Base-by-base conservation (phyloP, 495 filamentous ascomycete species). In the Penicillium cinerascens region DNA sequence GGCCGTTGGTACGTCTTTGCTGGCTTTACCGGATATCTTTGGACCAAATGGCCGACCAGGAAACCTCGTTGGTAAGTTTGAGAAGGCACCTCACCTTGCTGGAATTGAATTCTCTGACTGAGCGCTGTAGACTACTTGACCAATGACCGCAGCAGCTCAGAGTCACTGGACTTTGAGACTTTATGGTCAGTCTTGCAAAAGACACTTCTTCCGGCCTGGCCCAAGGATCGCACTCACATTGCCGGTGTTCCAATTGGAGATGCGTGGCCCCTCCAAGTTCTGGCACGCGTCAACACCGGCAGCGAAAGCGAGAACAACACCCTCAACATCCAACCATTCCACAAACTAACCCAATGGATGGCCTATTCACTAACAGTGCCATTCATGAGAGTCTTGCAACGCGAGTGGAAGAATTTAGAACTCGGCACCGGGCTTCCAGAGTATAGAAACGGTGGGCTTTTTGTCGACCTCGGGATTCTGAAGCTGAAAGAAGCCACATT, bases 301-400 rank as follows among this genome's bases (percentile, higher is more conserved):
- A 39, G 23, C 27, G 22, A 33, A 38, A 47, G 20, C 50, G 46
- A 21, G 49, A 49, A 43, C 43, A 47, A 55, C 42, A 53, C 43
- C 26, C 56, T 21, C 4, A 56, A 59, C 8, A 74, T 74, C 27
- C 68, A 71, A 33, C 71, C 71, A 2, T 95, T 96, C 80, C 89
- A 95, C 73, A 95, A 95, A 61, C 81, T 92, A 23, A 92, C 89
- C 0, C 89, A 95, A 58, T 95, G 89, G 89, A 84, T 92, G 47
- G 84, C 86, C 6, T 96, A 95, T 69, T 95, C 90, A 17, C 73
- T 96, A 23, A 90, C 91, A 81, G 87, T 90, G 15, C 91, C 91
- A 0, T 93, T 96, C 82, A 78, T 82, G 21, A 88, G 82, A 54
- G 68, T 96, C 4, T 78, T 93, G 47, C 77, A 82, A 41, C 83